Evolutionary conservation across 176 grass and related monocot genomes (phyloP), one percentile per base, ranked within the genome.

Genomic region (Phyllostachys edulis): DNA sequence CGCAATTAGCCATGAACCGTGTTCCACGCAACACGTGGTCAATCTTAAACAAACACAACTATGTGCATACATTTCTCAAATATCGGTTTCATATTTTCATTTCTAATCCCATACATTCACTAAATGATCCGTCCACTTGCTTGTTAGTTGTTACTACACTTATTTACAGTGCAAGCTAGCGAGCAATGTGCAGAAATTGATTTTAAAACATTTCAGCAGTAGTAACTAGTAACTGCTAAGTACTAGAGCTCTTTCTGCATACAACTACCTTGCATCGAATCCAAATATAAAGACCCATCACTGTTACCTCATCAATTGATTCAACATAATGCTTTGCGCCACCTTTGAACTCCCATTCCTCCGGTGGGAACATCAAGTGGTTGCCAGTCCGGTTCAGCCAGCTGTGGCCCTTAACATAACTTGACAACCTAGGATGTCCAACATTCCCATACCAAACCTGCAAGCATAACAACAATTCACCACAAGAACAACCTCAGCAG

Each of bases 391-490:
- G 73, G 60, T 93, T 98, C 75, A 98, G 70, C 96, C 96, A 95
- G 73, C 42, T 91, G 39, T 93, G 85, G 54, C 80, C 87, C 84
- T 95, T 98, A 27, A 85, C 67, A 78, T 87, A 93, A 57, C 77
- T 86, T 51, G 87, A 88, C 52, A 95, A 75, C 70, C 88, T 95
- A n/a, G 93, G 91, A 85, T 98, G 96, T 21, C 68, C 91, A 57
- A 93, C 80, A 87, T 90, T 95, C 17, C 62, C 82, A 79, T 93
- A 98, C 93, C 93, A 92, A 82, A 98, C 57, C 96, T 98, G 67
- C 77, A 84, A 62, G 63, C 66, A 55, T 77, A 36, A 41, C 18
- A 69, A 50, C 10, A 71, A 77, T 82, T 76, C 51, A 77, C 20
- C 38, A 67, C 39, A 67, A 65, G 9, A 71, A 66, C 23, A 73